Evolutionary conservation across 129 eudicot genomes (phyloP).

Genomic region (Flaveria brownii): DNA sequence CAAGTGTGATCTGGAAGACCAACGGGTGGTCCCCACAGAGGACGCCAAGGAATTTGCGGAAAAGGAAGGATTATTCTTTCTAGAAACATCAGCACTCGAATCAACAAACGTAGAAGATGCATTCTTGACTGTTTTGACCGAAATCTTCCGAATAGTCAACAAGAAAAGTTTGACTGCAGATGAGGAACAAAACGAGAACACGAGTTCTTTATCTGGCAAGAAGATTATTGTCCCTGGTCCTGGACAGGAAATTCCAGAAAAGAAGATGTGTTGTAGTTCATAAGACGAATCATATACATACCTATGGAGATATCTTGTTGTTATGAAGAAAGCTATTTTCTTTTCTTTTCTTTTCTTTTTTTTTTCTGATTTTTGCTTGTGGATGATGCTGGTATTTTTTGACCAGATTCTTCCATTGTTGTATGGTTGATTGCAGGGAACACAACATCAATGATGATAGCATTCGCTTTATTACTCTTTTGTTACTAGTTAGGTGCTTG

Average conservation of each 20-base stretch:
- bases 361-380: background rate
- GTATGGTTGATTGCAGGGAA: constrained; percentile 28
- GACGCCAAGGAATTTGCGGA: constrained; percentile 90
- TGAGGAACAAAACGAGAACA: constrained; percentile 70
- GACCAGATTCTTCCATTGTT: constrained; percentile 32
- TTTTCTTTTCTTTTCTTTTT: background rate
- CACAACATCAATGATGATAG: constrained; percentile 27
- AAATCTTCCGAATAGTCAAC: constrained; percentile 85
- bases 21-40: constrained; percentile 73
- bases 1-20: constrained; percentile 67
- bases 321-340: background rate
- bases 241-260: constrained; percentile 80
- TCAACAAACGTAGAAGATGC: constrained; percentile 92
- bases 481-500: background rate
- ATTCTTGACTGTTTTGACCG: constrained; percentile 76
- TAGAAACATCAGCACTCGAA: constrained; percentile 87
- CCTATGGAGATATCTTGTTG: constrained; percentile 9
- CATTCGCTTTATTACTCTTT: constrained; percentile 21
- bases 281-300: constrained; percentile 17
- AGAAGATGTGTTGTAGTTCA: constrained; percentile 71
- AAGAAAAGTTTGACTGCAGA: constrained; percentile 71
- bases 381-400: constrained; percentile 35
- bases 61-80: constrained; percentile 85
- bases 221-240: constrained; percentile 92
- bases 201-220: constrained; percentile 69